Conservation (phyloP, 1,284 basidiomycete species). For the Apiotrichum montevideense region DNA sequence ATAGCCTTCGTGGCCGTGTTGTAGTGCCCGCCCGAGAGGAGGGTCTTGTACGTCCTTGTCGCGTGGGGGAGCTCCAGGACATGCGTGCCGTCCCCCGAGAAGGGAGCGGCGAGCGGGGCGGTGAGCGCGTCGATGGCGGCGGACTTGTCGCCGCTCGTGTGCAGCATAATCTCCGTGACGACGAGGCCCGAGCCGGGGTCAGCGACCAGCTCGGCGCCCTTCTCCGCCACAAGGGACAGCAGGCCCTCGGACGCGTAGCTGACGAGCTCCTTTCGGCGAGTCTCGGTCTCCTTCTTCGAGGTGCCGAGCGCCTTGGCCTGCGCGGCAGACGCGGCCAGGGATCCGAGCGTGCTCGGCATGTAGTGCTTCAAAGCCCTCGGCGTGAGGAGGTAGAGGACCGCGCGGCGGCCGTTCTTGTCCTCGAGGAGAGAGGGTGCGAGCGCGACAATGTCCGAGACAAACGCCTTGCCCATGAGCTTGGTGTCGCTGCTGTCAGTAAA, state of each 20-base stretch:
- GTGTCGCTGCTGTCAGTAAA: conserved; percentile 58
- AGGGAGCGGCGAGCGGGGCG: conserved; percentile 53
- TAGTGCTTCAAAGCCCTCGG: conserved; percentile 74
- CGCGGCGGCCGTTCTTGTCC: conserved; percentile 57
- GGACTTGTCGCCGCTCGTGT: conserved; percentile 70
- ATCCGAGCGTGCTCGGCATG: conserved; percentile 65
- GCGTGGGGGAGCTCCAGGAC: conserved; percentile 71
- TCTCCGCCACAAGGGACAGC: conserved; percentile 59
- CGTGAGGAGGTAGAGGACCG: conserved; percentile 70
- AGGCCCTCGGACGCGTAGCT: conserved; percentile 64
- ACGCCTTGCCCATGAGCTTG: conserved; percentile 70
- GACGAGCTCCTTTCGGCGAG: conserved; percentile 62
- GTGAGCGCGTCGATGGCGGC: conserved; percentile 58
- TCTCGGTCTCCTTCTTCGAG: conserved; percentile 66
- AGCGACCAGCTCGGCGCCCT: conserved; percentile 56
- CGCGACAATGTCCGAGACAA: conserved; percentile 54
- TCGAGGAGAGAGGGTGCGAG: conserved; percentile 52
- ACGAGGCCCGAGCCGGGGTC: conserved; percentile 73
- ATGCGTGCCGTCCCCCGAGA: conserved; percentile 55
- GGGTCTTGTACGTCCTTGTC: conserved; percentile 72
- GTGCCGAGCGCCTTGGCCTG: conserved; percentile 53
- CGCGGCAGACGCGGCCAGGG: conserved; percentile 60
- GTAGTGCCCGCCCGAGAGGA: conserved; percentile 84
- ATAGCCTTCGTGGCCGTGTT: conserved; percentile 58
- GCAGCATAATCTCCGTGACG: conserved; percentile 71